phyloP scores from a whole-genome alignment of 768 basidiomycete genomes.

The Rhizopogon roseolus region DNA sequence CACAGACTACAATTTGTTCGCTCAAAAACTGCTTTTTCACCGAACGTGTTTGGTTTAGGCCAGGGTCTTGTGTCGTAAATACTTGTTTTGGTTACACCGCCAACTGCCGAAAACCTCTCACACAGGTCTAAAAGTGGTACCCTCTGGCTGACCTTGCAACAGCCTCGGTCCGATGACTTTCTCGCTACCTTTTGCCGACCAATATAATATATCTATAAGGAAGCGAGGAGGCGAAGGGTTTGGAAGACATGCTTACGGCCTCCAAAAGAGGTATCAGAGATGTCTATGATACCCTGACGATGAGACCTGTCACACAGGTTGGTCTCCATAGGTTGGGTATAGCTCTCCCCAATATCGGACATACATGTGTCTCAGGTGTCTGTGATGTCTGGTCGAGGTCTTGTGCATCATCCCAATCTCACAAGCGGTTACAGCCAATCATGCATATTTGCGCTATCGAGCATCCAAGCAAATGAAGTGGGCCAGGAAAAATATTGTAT shows the following conservation, averaged over 20 bases:
- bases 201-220: too few relatives aligned
- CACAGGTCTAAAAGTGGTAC: too few relatives aligned
- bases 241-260: not conserved
- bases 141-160: too few relatives aligned
- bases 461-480: not conserved
- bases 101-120: too few relatives aligned
- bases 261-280: not conserved
- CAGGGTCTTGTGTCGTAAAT: too few relatives aligned
- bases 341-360: not conserved
- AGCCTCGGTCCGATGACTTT: too few relatives aligned
- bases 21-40: too few relatives aligned
- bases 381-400: not conserved
- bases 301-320: not conserved
- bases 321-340: not conserved
- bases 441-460: not conserved
- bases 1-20: not conserved
- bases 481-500: not conserved
- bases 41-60: too few relatives aligned
- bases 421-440: not conserved
- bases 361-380: not conserved
- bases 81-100: too few relatives aligned
- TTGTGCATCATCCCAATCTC: not conserved
- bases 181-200: too few relatives aligned
- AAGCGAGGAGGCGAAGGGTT: too few relatives aligned
- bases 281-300: not conserved